Conservation (phyloP, 768 basidiomycete genomes). For the Cantharellus anzutake region DNA sequence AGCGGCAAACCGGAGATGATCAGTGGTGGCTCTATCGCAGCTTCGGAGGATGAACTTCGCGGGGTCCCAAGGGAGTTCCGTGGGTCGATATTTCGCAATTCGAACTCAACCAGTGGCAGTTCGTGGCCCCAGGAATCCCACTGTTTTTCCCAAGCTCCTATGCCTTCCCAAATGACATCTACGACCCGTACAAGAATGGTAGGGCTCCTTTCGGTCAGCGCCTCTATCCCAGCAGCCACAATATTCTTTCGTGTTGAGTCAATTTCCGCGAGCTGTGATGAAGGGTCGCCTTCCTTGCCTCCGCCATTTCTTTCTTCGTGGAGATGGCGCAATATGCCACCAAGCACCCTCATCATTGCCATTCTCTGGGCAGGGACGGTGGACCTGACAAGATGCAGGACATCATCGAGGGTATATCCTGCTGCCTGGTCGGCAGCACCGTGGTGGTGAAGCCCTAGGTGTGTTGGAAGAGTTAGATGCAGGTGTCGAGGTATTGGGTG, state of each 20-base stretch:
- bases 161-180: slow-evolving; percentile 53
- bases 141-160: slow-evolving; percentile 31
- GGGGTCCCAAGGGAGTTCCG: too few species aligned
- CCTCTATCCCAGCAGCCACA: slow-evolving; percentile 45
- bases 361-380: slow-evolving; percentile 71
- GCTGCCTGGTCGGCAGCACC: slow-evolving; percentile 43
- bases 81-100: too few species aligned
- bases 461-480: slow-evolving; percentile 46
- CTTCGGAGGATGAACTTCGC: too few species aligned
- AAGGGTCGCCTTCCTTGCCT: slow-evolving; percentile 9
- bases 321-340: slow-evolving; percentile 28
- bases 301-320: slow-evolving; percentile 15
- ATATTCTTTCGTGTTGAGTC: slow-evolving; percentile 37
- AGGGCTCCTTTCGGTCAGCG: slow-evolving; percentile 42
- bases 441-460: slow-evolving; percentile 83
- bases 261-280: not conserved
- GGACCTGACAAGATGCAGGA: slow-evolving; percentile 61
- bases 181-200: slow-evolving; percentile 42
- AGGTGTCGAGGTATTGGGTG: slow-evolving; percentile 37
- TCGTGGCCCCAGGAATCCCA: too few species aligned
- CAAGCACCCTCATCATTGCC: slow-evolving; percentile 58
- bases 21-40: too few species aligned
- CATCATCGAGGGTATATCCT: slow-evolving; percentile 76
- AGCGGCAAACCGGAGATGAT: too few species aligned
- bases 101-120: too few species aligned